phyloP scores from a whole-genome alignment of 805 yeast species.

The Ogataea thermomethanolica region DNA sequence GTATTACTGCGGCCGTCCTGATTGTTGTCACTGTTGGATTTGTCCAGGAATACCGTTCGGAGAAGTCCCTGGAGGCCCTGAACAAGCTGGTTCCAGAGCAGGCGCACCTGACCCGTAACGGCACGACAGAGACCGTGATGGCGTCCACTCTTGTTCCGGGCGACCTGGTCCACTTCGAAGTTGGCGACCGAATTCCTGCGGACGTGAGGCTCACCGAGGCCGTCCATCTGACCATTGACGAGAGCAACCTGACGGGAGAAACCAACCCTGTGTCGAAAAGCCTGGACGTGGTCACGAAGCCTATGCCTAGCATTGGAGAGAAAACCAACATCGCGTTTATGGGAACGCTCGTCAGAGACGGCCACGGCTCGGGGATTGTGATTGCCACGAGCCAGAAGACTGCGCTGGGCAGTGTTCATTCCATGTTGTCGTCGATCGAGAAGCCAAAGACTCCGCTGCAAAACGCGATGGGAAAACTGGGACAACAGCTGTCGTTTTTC shows the following conservation, averaged over 20 bases:
- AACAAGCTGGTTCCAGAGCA: constrained; percentile 95
- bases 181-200: constrained; percentile 97
- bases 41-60: constrained; percentile 95
- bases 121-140: constrained; percentile 71
- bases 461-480: constrained; percentile 90
- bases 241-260: constrained; percentile 94
- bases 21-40: constrained; percentile 97
- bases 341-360: constrained; percentile 97
- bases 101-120: constrained; percentile 85
- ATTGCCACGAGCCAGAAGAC: constrained; percentile 87
- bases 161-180: constrained; percentile 81
- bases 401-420: constrained; percentile 92
- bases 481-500: constrained; percentile 81
- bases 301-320: constrained; percentile 41
- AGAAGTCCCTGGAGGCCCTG: constrained; percentile 88
- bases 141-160: constrained; percentile 94
- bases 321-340: constrained; percentile 82
- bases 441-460: constrained; percentile 98
- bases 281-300: constrained; percentile 39
- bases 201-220: constrained; percentile 80
- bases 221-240: constrained; percentile 82
- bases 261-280: constrained; percentile 78
- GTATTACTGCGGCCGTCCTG: constrained; percentile 85
- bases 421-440: constrained; percentile 91
- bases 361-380: constrained; percentile 91